These are phyloP conservation scores for Heritiera fomes DNA, from an alignment of 345 rosid species.

Conservation along the genomic window DNA sequence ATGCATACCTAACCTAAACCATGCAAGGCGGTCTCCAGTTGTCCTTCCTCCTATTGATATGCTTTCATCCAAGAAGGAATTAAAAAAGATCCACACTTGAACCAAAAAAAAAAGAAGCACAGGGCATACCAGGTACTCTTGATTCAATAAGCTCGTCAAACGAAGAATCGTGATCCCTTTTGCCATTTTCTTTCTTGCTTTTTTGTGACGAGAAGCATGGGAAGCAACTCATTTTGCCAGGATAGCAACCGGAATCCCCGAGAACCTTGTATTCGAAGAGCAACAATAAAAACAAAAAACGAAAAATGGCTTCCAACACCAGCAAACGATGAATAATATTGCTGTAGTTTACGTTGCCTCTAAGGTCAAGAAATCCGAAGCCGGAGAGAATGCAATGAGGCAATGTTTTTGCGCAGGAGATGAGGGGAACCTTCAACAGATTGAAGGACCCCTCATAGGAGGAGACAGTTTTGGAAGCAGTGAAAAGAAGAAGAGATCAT, in stretches of 20 bases:
- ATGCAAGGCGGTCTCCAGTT: background rate
- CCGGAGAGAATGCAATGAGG: background rate
- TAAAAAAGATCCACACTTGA: background rate
- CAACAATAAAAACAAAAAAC: too few relatives aligned
- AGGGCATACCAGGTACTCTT: background rate
- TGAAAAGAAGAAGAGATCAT: slow-evolving; percentile 1
- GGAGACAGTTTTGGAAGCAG: slow-evolving; percentile 1
- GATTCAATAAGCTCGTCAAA: background rate
- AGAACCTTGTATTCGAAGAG: background rate
- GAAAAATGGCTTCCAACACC: background rate
- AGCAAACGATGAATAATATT: background rate
- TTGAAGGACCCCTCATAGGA: slow-evolving; percentile 56
- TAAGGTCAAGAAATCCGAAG: background rate
- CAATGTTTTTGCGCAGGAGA: background rate
- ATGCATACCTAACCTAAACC: too few relatives aligned
- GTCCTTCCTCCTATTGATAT: background rate
- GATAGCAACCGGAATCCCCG: background rate
- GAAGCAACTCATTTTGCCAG: slow-evolving; percentile 63
- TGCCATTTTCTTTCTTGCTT: slow-evolving; percentile 29
- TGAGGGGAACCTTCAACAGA: slow-evolving; percentile 49
- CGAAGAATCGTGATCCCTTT: background rate
- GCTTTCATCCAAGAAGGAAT: too few relatives aligned
- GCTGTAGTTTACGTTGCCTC: background rate
- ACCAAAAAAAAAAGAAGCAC: background rate
- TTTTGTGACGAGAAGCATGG: slow-evolving; percentile 64